Evolutionary conservation across 73 alveolate species (phyloP), one percentile per base, ranked within the genome.

Genomic region (Paramecium pentaurelia): DNA sequence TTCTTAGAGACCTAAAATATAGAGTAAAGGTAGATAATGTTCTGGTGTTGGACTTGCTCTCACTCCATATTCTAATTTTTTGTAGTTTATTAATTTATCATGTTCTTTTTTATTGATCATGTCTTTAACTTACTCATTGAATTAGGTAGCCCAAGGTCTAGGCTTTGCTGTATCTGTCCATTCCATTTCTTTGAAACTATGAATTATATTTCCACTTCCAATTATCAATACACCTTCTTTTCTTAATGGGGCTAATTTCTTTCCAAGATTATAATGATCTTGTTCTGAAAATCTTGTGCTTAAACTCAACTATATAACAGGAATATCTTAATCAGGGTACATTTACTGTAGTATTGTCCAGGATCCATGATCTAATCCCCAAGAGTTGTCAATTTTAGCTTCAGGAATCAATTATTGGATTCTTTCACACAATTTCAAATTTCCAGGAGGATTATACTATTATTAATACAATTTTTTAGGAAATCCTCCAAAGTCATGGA

Each of bases 331-430:
- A n/a, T 86, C 70, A 28, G 93, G 93, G 22, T 58, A 86, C 58
- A 68, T 42, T 11, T 86, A 30, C 8, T 30, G 0, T 3, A 86
- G 36, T 25, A 86, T 60, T 14, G 88, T 30, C 93, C 93, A 86
- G 11, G 93, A 16, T 8, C 93, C 93, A 22, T 86, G 93, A 54
- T 86, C 93, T n/a, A 86, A 40, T 28, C 93, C 93, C 93, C 93
- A 86, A 58, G 88, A 12, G 38, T 86, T 58, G 36, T 86, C 93
- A 14, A 86, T 40, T 60, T 59, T 59, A 37, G 71, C 93, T 12
- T 86, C 85, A 9, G 85, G 93, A 6, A 86, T 37, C 25, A 86
- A 86, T 60, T 86, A 3, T 59, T 30, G 40, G 60, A 86, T 59
- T 38, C 93, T 86, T 68, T 86, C 37, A 59, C 87, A 59, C 2